Conservation (phyloP, 306 rosid species). For the Castanea mollissima region DNA sequence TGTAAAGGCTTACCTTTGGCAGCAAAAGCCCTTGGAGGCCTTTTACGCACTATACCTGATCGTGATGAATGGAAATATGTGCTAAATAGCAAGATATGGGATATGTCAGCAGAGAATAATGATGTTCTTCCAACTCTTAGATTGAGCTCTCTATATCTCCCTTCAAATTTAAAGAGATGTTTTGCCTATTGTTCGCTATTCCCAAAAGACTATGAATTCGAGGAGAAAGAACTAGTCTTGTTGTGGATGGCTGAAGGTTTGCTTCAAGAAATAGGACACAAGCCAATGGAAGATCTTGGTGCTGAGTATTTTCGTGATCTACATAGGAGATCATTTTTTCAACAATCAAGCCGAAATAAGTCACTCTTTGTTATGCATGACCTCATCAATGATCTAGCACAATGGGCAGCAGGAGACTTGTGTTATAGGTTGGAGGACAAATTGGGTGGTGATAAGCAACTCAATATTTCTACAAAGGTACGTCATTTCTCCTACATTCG, state of each 20-base stretch:
- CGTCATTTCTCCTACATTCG: background rate
- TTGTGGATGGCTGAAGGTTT: background rate
- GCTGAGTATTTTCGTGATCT: background rate
- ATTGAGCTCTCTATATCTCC: constrained; percentile 2
- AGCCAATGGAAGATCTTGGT: background rate
- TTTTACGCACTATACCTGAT: background rate
- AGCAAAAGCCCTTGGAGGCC: constrained; percentile 1
- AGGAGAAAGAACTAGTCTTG: background rate
- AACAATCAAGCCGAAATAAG: background rate
- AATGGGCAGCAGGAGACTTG: background rate
- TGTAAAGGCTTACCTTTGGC: background rate
- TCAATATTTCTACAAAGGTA: background rate
- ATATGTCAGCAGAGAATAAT: background rate
- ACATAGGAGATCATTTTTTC: background rate
- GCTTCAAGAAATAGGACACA: background rate
- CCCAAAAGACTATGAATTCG: background rate
- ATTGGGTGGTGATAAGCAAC: background rate
- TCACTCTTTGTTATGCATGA: background rate
- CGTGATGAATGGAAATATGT: background rate
- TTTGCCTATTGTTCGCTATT: constrained; percentile 12
- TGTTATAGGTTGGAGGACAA: too few species aligned
- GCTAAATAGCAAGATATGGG: background rate
- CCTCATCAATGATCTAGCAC: constrained; percentile 6
- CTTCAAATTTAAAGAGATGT: background rate
- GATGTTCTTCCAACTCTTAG: background rate